These are phyloP conservation scores for Nemania bipapillata DNA, from an alignment of 2,329 filamentous ascomycete species.

Conservation along the genomic window DNA sequence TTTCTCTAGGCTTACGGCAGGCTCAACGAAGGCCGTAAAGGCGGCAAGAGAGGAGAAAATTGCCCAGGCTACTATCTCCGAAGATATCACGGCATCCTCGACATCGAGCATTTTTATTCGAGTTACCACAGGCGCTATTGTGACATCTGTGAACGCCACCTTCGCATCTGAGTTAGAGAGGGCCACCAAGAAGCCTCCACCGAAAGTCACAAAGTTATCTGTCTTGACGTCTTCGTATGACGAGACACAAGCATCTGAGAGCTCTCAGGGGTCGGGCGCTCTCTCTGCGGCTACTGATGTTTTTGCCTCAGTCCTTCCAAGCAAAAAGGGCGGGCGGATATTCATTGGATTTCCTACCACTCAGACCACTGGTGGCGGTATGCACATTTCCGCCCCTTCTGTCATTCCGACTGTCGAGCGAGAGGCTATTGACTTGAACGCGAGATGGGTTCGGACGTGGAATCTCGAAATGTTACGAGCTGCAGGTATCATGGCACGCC, in stretches of 20 bases:
- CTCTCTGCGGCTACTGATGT: slow-evolving; percentile 75
- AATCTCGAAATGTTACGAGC: slow-evolving; percentile 92
- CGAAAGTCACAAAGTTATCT: slow-evolving; percentile 84
- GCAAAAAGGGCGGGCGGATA: slow-evolving; percentile 84
- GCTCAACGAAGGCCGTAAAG: slow-evolving; percentile 63
- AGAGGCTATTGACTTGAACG: slow-evolving; percentile 96
- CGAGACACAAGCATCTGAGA: slow-evolving; percentile 74
- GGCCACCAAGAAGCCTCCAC: slow-evolving; percentile 96
- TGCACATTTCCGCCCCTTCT: slow-evolving; percentile 94
- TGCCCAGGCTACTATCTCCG: slow-evolving; percentile 70
- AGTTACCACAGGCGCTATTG: slow-evolving; percentile 84
- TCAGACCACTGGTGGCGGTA: slow-evolving; percentile 92
- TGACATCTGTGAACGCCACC: slow-evolving; percentile 75
- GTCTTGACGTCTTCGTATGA: slow-evolving; percentile 93
- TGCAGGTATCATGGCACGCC: slow-evolving; percentile 86
- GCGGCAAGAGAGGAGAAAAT: slow-evolving; percentile 71
- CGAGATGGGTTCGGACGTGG: slow-evolving; percentile 93
- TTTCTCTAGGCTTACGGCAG: slow-evolving; percentile 78
- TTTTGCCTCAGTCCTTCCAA: slow-evolving; percentile 89
- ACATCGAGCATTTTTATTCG: slow-evolving; percentile 87
- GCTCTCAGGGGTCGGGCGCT: slow-evolving; percentile 58
- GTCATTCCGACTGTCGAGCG: slow-evolving; percentile 97
- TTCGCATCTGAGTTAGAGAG: slow-evolving; percentile 90
- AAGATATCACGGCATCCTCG: slow-evolving; percentile 76
- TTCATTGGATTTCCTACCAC: slow-evolving; percentile 98